Base-by-base conservation (phyloP, 495 filamentous ascomycete species). In the Penicillium antarcticum region DNA sequence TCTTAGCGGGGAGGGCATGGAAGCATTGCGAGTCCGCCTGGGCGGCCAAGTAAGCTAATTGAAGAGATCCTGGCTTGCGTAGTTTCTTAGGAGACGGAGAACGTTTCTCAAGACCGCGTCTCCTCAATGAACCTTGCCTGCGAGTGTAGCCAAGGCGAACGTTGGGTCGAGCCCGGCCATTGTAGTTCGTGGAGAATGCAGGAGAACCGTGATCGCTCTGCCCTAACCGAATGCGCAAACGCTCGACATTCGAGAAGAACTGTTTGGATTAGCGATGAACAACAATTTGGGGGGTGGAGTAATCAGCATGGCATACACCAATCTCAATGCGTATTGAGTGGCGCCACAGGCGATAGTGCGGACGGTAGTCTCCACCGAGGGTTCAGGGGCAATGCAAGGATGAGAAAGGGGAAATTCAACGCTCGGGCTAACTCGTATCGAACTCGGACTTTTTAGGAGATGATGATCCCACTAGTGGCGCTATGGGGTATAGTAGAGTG, bases 11-110 rank as follows among this genome's bases (percentile, higher is more conserved):
- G 24, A 90, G 77, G 41, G 75, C 77, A 36, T 84, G 71, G 58
- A 85, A 89, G 75, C 86, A 92, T 63, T 82, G 79, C 42, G 82
- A 84, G 59, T 91, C 85, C n/a, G 75, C 72, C 42, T 77, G 69
- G 19, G 75, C 63, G 26, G 68, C 63, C 55, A 71, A 66, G 56
- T 65, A 75, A 59, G 51, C 64, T 54, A 63, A 45, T 70, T 74
- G 67, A 60, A 61, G 61, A 57, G 65, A 77, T 50, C 49, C 69
- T 62, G 55, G 58, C 40, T 68, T 66, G 42, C 52, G 77, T 64
- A 62, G 69, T 51, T 64, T 65, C 17, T 48, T 40, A 16, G 63
- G 48, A 32, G 61, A 35, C 19, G 51, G 39, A 33, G 52, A 35
- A 7, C 49, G 53, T 46, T 61, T 61, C 17, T 64, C 51, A 5